Base-by-base conservation (phyloP, 306 rosid species). In the Dryas drummondii region DNA sequence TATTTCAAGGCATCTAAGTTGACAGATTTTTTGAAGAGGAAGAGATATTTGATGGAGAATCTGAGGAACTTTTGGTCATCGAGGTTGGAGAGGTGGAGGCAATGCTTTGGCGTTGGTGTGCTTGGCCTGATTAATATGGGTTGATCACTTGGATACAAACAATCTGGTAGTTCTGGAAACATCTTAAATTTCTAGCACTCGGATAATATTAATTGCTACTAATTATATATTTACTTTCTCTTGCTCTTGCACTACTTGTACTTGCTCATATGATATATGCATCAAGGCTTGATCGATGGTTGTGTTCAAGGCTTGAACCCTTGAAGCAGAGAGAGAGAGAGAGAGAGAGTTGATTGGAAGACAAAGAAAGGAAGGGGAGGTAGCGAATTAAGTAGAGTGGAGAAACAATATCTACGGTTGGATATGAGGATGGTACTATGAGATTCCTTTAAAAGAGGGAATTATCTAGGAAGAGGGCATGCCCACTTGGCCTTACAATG, bases 41-140 rank as follows among this genome's bases (percentile, higher is more conserved):
- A 88, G 42, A 91, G 78, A 58, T 91, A 94, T 54, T 94, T 90
- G 19, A 94, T 86, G 66, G 96, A 76, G 84, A 94, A 94, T 66
- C 96, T 81, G 42, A 94, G 94, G 26, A 94, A 86, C 78, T 84
- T 91, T 56, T 94, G 98, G 84, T 87, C 90, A 72, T 94, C 98
- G 2, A 94, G 88, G 66, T 94, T 94, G 4, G 98, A 91, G 75
- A 94, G 91, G 12, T 82, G 83, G 53, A 94, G 82, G 37, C 85
- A 85, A 78, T 89, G 96, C 49, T 84, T 86, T 47, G 97, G 97
- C 0, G 98, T 94, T 51, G 91, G 89, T 45, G 77, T 61, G 72
- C 81, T 81, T 27, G 98, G 98, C 32, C 63, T 17, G 48, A 87
- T 77, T 6, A 66, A 54, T 5, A 73, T 42, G 2, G 98, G 82